Conservation (phyloP, 1,139 yeast genomes). For the Suhomyces bribrorum region DNA sequence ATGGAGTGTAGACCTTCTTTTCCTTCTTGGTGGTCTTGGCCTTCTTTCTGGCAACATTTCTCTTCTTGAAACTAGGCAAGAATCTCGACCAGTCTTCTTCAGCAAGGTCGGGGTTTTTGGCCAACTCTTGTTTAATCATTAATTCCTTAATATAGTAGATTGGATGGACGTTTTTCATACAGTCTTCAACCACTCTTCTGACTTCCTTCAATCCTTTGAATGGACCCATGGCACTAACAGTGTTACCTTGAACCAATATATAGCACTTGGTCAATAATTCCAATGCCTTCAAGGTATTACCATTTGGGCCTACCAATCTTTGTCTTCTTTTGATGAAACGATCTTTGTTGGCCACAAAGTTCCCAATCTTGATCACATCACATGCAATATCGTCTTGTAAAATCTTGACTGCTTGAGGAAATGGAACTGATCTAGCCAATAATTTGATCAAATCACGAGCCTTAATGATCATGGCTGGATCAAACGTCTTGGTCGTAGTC, state of each 20-base stretch:
- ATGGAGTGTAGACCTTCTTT: conserved; percentile 93
- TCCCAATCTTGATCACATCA: conserved; percentile 94
- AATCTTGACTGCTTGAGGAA: conserved; percentile 92
- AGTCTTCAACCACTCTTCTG: conserved; percentile 93
- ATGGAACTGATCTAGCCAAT: conserved; percentile 94
- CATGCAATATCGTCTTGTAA: conserved; percentile 92
- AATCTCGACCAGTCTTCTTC: conserved; percentile 97
- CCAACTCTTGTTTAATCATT: conserved; percentile 94
- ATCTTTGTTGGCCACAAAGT: conserved; percentile 84
- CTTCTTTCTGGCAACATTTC: conserved; percentile 92
- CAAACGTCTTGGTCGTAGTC: conserved; percentile 92
- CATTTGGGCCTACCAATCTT: conserved; percentile 94
- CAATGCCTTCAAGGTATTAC: conserved; percentile 92
- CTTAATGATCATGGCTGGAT: conserved; percentile 90
- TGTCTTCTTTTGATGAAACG: conserved; percentile 95
- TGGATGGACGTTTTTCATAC: conserved; percentile 96
- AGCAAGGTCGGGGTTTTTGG: conserved; percentile 92
- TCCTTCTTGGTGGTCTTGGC: conserved; percentile 64
- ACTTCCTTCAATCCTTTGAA: conserved; percentile 89
- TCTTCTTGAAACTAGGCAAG: conserved; percentile 94
- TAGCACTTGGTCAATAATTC: conserved; percentile 92
- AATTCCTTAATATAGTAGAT: conserved; percentile 94
- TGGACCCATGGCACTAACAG: conserved; percentile 98
- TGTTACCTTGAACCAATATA: conserved; percentile 93
- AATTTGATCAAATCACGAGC: conserved; percentile 94